These are phyloP conservation scores for Ophiocordyceps camponoti-leonardi DNA, from an alignment of 2,329 filamentous ascomycete genomes.

Conservation along the genomic window DNA sequence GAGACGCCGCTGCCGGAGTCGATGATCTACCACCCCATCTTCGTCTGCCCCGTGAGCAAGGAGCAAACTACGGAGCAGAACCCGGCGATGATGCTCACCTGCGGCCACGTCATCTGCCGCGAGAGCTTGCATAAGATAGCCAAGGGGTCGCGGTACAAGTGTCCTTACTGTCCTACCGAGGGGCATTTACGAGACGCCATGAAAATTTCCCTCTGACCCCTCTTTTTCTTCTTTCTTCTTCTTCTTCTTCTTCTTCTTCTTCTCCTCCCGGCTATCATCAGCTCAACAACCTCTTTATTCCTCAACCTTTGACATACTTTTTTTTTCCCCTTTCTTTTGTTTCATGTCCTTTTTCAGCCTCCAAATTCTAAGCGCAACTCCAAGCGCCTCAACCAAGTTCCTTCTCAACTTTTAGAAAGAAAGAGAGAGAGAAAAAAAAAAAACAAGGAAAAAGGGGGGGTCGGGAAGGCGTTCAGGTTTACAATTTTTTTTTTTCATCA, in stretches of 20 bases:
- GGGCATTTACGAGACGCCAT: slow-evolving; percentile 60
- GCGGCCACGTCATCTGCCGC: slow-evolving; percentile 81
- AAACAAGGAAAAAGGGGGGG: no score
- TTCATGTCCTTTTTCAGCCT: no score
- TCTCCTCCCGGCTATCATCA: not conserved
- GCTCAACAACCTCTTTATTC: no score
- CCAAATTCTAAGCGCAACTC: no score
- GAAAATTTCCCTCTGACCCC: slow-evolving; percentile 44
- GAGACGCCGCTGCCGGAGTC: slow-evolving; percentile 41
- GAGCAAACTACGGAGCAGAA: slow-evolving; percentile 89
- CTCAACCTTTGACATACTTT: not conserved
- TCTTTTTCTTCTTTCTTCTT: not conserved
- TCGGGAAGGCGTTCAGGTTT: no score
- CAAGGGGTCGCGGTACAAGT: slow-evolving; percentile 75
- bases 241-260: not conserved
- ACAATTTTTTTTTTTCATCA: no score
- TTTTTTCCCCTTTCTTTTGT: no score
- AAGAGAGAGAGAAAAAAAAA: no score
- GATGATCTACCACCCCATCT: slow-evolving; percentile 82
- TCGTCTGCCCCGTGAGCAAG: slow-evolving; percentile 93
- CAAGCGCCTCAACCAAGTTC: no score
- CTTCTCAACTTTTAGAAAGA: no score
- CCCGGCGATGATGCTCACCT: slow-evolving; percentile 92
- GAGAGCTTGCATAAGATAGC: slow-evolving; percentile 67
- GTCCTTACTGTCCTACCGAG: slow-evolving; percentile 86